These are phyloP conservation scores for Raphanus raphanistrum DNA, from an alignment of 345 rosid species.

Conservation along the genomic window DNA sequence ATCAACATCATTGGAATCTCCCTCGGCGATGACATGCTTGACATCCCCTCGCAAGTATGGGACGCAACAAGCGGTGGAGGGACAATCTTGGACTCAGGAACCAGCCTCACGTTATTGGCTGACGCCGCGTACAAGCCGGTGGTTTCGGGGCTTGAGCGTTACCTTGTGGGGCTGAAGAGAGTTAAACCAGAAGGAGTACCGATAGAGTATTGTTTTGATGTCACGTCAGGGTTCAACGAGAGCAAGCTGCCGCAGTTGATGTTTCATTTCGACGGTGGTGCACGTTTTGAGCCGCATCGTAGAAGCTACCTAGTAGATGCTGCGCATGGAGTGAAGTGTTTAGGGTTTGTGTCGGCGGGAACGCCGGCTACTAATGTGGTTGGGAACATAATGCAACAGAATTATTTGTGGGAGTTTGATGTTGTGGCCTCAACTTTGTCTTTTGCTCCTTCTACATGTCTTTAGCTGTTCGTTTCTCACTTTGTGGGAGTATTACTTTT, in stretches of 20 bases:
- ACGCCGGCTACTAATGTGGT: constrained; percentile 35
- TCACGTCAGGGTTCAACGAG: constrained; percentile 33
- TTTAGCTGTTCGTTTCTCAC: constrained; percentile 12
- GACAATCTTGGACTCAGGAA: constrained; percentile 56
- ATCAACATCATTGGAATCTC: constrained; percentile 54
- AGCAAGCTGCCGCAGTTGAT: constrained; percentile 45
- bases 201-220: constrained; percentile 52
- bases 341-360: constrained; percentile 45
- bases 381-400: constrained; percentile 69
- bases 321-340: constrained; percentile 44
- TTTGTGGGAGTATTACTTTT: constrained; percentile 8
- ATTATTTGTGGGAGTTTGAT: constrained; percentile 63
- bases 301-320: constrained; percentile 52
- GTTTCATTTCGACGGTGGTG: constrained; percentile 54
- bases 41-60: constrained; percentile 58
- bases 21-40: constrained; percentile 37
- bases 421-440: constrained; percentile 41
- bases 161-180: constrained; percentile 36
- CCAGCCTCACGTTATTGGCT: constrained; percentile 46
- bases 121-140: constrained; percentile 47
- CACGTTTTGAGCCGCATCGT: constrained; percentile 53
- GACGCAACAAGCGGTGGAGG: constrained; percentile 47
- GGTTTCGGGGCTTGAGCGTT: constrained; percentile 34
- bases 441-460: constrained; percentile 63
- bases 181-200: constrained; percentile 38